Base-by-base conservation (phyloP, 2,329 filamentous ascomycete species). In the Phoma sp. region DNA sequence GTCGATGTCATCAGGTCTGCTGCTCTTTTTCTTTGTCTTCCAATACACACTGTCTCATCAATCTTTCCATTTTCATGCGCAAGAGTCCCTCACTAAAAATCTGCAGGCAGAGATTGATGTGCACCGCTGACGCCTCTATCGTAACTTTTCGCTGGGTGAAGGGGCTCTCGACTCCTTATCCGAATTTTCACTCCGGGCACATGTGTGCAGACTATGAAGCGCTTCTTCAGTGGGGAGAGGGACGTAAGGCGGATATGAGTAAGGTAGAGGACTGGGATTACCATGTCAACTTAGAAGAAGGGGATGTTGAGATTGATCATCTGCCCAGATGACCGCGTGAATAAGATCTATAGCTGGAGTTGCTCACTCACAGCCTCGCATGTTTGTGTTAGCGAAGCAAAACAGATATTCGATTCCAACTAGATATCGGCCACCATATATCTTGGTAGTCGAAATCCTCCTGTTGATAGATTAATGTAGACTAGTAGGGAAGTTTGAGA, bases 71-170 rank as follows among this genome's bases (percentile, higher is more conserved):
- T 6, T 24, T 24, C 6, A 24, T 24, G 6, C 22, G 6, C 22
- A 24, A 24, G 22, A 24, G 29, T 9, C 7, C 5, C 29, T 9
- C 8, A 31, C 29, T 31, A 8, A 31, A 9, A 31, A 13, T 9
- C 13, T 9, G 9, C 33, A 36, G 33, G 13, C 33, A 36, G 8
- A n/a, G 33, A 17, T 15, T 36, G 15, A 36, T 36, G 33, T 36
- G 33, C 33, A 36, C 33, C 6, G 33, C 33, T 3, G 33, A 36
- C 15, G 17, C 33, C 3, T n/a, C 21, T 19, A 32, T 56, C 7
- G 46, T 56, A 9, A 51, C 52, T 4, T 56, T 45, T 25, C 27
- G 46, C n/a, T 56, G 46, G 52, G 36, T 56, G n/a, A 40, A 55
- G 29, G 41, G 41, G 4, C 15, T 45, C 4, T 32, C 32, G 17